Evolutionary conservation across 1,284 basidiomycete genomes (phyloP), one percentile per base, ranked within the genome.

Genomic region (Megacollybia platyphylla): DNA sequence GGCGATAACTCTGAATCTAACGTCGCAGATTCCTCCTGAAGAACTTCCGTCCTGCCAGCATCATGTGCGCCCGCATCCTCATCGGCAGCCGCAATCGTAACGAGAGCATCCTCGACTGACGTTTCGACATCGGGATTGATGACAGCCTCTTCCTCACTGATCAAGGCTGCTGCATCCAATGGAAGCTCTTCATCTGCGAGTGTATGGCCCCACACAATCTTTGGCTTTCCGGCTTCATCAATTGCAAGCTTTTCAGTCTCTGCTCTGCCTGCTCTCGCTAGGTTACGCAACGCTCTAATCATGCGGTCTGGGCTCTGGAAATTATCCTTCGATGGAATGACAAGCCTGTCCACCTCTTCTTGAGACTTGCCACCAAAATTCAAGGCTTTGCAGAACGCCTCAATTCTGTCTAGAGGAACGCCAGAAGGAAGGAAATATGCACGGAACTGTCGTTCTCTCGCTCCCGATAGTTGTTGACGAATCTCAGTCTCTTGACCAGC

Each of bases 371-470:
- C 61, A 24, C 68, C 60, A 45, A 71, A 79, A 47, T 70, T 63
- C 35, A 79, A 60, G 1, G 52, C 57, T 8, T 61, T 52, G 75
- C 76, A 80, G 49, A 59, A 64, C 45, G 63, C 52, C 35, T 61
- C 58, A 51, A 76, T 70, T 34, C 69, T 58, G 20, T 67, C 60
- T 18, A 58, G 42, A 30, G 56, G 49, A 6, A 77, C 56, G 1
- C 71, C 73, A 1, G 65, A 57, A 1, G 80, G 80, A 38, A 76
- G 60, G 36, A 46, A 56, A 44, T 60, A 63, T 10, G 61, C 65
- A 10, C 58, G 60, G 51, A 64, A 63, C 46, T 74, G 67, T 28
- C 72, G 60, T 5, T 56, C 54, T 35, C 57, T 59, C 0, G 63
- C 60, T 0, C 10, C 54, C 0, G 47, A 48, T 4, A 69, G 56